Conservation (phyloP, 805 yeast species). For the Cyberlindnera maritima region DNA sequence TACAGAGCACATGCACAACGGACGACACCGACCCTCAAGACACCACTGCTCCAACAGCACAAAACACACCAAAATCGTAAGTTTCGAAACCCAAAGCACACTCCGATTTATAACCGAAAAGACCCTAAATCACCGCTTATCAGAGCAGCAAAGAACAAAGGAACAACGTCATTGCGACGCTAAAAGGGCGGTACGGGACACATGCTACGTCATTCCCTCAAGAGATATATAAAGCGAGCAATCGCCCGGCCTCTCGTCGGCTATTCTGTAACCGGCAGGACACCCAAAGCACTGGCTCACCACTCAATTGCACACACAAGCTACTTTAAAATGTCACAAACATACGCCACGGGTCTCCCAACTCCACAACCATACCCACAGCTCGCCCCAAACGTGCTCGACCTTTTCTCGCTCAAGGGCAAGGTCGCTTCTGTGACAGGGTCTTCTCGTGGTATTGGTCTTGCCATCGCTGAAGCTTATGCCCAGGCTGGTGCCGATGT, state of each 20-base stretch:
- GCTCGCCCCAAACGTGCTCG: constrained; percentile 51
- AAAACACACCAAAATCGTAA: too few species aligned
- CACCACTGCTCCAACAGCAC: too few species aligned
- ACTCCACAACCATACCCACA: constrained; percentile 52
- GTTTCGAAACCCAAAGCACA: too few species aligned
- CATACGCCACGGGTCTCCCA: constrained; percentile 24
- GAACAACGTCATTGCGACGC: background rate
- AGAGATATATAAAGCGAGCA: background rate
- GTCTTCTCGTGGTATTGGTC: constrained; percentile 81
- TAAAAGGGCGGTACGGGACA: background rate
- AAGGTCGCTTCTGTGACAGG: constrained; percentile 86
- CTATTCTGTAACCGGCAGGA: too few species aligned
- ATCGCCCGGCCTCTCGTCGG: background rate
- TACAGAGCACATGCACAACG: too few species aligned
- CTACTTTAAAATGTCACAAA: constrained; percentile 6
- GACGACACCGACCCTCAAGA: too few species aligned
- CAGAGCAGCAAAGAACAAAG: background rate
- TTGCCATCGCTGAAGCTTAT: constrained; percentile 76
- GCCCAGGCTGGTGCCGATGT: constrained; percentile 91
- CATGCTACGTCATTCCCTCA: background rate
- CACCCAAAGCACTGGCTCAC: too few species aligned
- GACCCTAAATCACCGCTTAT: background rate
- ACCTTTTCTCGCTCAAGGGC: constrained; percentile 76
- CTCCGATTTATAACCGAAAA: too few species aligned
- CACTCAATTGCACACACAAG: background rate